Conservation (phyloP, 371 early-diverging fungal species). For the Rhizopus delemar region DNA sequence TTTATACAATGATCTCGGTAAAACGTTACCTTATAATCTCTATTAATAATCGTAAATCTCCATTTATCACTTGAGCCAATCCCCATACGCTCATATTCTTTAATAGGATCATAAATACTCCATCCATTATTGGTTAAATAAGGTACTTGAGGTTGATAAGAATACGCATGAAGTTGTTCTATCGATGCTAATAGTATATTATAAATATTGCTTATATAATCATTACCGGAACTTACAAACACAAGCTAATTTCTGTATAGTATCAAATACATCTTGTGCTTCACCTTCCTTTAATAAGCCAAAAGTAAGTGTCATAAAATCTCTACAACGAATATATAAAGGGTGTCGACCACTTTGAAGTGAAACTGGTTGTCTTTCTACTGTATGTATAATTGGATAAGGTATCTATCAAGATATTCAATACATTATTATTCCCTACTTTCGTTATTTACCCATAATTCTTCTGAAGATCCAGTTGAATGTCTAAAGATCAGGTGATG, state of each 20-base stretch:
- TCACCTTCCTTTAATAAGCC: conserved; percentile 69
- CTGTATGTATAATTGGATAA: conserved; percentile 84
- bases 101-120: conserved; percentile 74
- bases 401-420: conserved; percentile 60
- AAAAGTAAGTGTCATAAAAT: conserved; percentile 78
- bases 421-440: neutral
- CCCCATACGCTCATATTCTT: conserved; percentile 87
- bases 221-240: conserved; percentile 45
- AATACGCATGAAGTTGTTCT: conserved; percentile 82
- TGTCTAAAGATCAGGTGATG: conserved; percentile 80
- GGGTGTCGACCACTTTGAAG: conserved; percentile 55
- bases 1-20: neutral
- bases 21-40: conserved; percentile 64
- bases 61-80: conserved; percentile 72
- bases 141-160: conserved; percentile 61
- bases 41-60: conserved; percentile 79
- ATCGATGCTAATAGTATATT: conserved; percentile 51
- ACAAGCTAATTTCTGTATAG: conserved; percentile 72
- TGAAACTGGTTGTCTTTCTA: conserved; percentile 66
- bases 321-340: conserved; percentile 71
- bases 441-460: conserved; percentile 63
- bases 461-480: conserved; percentile 54
- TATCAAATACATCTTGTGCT: conserved; percentile 77
- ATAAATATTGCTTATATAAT: too few relatives aligned
- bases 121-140: conserved; percentile 61